Base-by-base conservation (phyloP, 2,329 filamentous ascomycete genomes). In the Colletotrichum sp. region DNA sequence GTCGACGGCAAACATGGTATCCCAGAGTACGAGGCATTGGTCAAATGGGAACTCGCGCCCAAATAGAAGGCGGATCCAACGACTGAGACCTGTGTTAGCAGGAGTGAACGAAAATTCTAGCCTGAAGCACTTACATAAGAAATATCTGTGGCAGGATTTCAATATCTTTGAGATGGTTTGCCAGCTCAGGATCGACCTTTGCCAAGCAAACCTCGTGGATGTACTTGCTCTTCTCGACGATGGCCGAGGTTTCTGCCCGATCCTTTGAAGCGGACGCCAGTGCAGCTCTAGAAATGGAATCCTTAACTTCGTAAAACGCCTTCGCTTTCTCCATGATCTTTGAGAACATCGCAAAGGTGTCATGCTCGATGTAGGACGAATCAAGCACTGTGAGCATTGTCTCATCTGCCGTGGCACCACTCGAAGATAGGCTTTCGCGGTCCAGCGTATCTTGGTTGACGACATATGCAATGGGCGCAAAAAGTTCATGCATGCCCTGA, bases 401-500 rank as follows among this genome's bases (percentile, higher is more conserved):
- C 27, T 88, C 85, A 65, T 93, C 90, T 5, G 85, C 83, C 44
- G 83, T 80, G 13, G 81, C 80, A 4, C 82, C 82, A 32, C 81
- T 74, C 2, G 82, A 81, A 59, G 85, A 81, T 62, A 80, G 79
- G 5, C 84, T 82, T 4, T 82, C 80, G 5, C 85, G 83, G 69
- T 95, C 90, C 67, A 98, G 88, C 8, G 96, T 94, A 85, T 99
- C 97, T 79, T 93, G 90, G 79, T 96, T 92, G 8, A 99, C 87
- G 3, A 95, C 94, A 90, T 95, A 95, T 8, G 98, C 87, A 49
- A 99, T 92, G 0, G 97, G 96, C 0, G 97, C 97, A 16, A 99
- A 89, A 59, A 99, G 88, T 85, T 99, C 97, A 83, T 99, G 97
- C 96, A 99, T 99, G 13, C 97, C 97, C 86, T 99, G 97, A n/a